Evolutionary conservation across 495 filamentous ascomycete genomes (phyloP).

Genomic region (Trichoderma parareesei): DNA sequence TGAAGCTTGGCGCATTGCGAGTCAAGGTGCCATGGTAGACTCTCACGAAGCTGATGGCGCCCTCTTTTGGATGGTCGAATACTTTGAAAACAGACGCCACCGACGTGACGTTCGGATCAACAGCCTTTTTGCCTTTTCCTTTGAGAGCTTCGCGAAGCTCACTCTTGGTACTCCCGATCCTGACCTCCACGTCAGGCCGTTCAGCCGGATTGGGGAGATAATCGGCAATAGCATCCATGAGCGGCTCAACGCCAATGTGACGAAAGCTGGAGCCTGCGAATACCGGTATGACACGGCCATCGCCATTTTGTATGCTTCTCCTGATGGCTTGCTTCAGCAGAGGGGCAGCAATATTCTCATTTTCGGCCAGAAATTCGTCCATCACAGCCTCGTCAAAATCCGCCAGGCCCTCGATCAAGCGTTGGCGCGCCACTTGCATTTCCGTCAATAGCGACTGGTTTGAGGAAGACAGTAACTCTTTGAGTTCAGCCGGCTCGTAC

Average conservation of each 20-base stretch:
- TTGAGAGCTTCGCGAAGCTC: constrained; percentile 44
- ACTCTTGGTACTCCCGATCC: constrained; percentile 47
- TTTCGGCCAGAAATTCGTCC: constrained; percentile 68
- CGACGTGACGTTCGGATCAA: constrained; percentile 49
- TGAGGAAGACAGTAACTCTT: constrained; percentile 24
- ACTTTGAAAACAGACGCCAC: constrained; percentile 96
- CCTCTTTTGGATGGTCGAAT: constrained; percentile 75
- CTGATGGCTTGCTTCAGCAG: constrained; percentile 69
- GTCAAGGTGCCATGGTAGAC: constrained; percentile 81
- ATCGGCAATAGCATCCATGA: constrained; percentile 81
- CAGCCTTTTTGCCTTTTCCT: constrained; percentile 39
- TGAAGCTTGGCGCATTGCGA: constrained; percentile 69
- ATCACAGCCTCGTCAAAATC: constrained; percentile 83
- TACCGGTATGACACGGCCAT: constrained; percentile 65
- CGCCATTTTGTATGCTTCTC: constrained; percentile 55
- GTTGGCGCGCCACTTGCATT: constrained; percentile 63
- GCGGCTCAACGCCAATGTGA: constrained; percentile 89
- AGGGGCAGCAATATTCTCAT: constrained; percentile 59
- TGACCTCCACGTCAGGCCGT: constrained; percentile 68
- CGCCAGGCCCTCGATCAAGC: constrained; percentile 73
- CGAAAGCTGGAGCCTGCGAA: constrained; percentile 89
- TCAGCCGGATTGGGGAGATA: constrained; percentile 79
- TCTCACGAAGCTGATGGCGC: constrained; percentile 84
- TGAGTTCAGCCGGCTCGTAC: constrained; percentile 23
- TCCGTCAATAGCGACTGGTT: constrained; percentile 52